phyloP scores from a whole-genome alignment of 768 basidiomycete species.

The Hortiboletus flavorubellus region DNA sequence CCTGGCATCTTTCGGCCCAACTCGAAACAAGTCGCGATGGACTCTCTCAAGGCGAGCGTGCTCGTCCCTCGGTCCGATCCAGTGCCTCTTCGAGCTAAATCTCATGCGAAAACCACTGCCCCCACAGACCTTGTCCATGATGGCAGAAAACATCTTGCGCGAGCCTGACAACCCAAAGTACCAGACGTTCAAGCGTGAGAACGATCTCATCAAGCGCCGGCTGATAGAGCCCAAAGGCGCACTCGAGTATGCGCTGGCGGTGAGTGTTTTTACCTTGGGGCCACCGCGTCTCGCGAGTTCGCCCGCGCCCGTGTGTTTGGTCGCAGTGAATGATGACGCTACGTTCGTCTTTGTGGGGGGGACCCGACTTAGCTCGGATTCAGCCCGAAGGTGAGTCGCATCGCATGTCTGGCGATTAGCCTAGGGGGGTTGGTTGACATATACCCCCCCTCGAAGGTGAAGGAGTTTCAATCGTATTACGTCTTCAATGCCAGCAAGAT shows the following conservation, averaged over 20 bases:
- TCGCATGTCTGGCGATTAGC: too few species aligned
- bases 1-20: conserved; percentile 77
- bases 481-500: conserved; percentile 51
- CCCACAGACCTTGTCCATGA: conserved; percentile 52
- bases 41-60: conserved; percentile 56
- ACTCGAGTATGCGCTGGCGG: conserved; percentile 77
- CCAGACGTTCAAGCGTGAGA: conserved; percentile 74
- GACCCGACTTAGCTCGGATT: conserved; percentile 46
- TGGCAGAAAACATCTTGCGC: conserved; percentile 70
- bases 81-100: too few species aligned
- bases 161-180: conserved; percentile 74
- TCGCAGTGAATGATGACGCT: too few species aligned
- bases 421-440: neutral
- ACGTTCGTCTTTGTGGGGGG: neutral
- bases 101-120: neutral
- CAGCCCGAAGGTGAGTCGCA: conserved; percentile 51
- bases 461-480: conserved; percentile 72
- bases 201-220: conserved; percentile 59
- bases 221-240: conserved; percentile 69
- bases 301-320: too few species aligned
- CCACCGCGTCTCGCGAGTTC: too few species aligned
- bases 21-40: conserved; percentile 53
- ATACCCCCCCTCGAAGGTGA: conserved; percentile 42
- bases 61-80: neutral
- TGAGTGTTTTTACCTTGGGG: neutral